These are phyloP conservation scores for Planoprotostelium fungivorum DNA, from an alignment of 78 protist genomes.

Conservation along the genomic window DNA sequence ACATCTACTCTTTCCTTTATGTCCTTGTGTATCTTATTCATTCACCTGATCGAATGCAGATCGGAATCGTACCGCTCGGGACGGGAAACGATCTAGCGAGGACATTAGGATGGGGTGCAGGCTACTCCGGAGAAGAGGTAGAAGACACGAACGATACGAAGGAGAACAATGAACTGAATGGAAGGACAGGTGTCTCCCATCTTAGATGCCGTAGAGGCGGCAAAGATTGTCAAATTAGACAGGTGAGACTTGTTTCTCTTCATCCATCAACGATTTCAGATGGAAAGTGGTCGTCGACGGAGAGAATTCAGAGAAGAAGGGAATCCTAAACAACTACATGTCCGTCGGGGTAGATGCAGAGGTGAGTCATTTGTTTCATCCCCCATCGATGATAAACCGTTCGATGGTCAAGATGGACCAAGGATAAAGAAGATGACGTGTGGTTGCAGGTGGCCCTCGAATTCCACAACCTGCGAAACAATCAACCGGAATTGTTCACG, in stretches of 20 bases:
- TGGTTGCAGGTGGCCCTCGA: neutral
- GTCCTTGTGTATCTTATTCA: too few species aligned
- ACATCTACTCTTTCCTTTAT: too few species aligned
- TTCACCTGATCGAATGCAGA: conserved; percentile 12
- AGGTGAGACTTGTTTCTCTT: too few species aligned
- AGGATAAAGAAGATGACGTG: too few species aligned
- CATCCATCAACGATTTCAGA: too few species aligned
- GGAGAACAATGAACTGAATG: too few species aligned
- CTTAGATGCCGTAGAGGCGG: neutral
- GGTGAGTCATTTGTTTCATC: neutral
- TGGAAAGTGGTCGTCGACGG: neutral
- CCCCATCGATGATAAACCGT: too few species aligned
- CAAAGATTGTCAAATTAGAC: neutral
- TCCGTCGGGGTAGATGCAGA: neutral
- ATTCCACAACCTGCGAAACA: neutral
- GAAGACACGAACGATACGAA: too few species aligned
- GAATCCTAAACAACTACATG: neutral
- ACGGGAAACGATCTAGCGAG: conserved; percentile 93
- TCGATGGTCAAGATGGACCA: too few species aligned
- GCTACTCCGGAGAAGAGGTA: conserved; percentile 56
- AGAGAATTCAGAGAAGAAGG: neutral
- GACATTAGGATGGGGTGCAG: conserved; percentile 79
- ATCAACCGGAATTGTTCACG: neutral
- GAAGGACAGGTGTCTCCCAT: neutral
- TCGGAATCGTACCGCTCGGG: conserved; percentile 81